Percentiles rank a stretch among this genome's conserved stretches.
phyloP scores from a whole-genome alignment of 768 basidiomycete genomes.

The Cantharellus anzutake region DNA sequence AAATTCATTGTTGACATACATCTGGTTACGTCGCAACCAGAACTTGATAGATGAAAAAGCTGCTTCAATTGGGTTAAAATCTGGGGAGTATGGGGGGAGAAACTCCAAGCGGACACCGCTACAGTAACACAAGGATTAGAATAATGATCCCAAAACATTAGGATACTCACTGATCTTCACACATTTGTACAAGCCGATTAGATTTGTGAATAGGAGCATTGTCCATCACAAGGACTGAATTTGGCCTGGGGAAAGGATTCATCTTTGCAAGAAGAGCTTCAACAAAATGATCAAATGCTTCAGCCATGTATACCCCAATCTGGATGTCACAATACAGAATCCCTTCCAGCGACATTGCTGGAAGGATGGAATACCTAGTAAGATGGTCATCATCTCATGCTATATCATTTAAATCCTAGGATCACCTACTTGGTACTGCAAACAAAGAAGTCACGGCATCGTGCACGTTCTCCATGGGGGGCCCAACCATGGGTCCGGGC shows the following conservation, averaged over 20 bases:
- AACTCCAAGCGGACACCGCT: conserved; percentile 6
- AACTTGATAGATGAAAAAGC: conserved; percentile 5
- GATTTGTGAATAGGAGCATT: conserved; percentile 5
- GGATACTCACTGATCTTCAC: conserved; percentile 3
- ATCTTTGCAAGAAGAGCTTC: background rate
- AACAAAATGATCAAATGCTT: conserved; percentile 2
- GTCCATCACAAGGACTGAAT: conserved; percentile 9
- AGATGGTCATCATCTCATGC: background rate
- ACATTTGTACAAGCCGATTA: background rate
- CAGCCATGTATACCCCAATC: background rate
- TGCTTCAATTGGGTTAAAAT: conserved; percentile 9
- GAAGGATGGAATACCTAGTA: conserved; percentile 5
- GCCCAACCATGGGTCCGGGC: conserved; percentile 5
- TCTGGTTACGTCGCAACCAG: background rate
- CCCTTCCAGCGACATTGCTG: conserved; percentile 5
- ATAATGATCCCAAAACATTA: background rate
- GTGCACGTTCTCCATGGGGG: background rate
- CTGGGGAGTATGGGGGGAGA: conserved; percentile 8
- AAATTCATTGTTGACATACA: background rate
- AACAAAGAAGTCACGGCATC: conserved; percentile 2
- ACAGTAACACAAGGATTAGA: background rate
- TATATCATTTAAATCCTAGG: no score
- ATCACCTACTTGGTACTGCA: conserved; percentile 4
- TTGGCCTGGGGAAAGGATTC: conserved; percentile 5
- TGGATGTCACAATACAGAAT: conserved; percentile 1